A percentile compares a stretch with the other conserved stretches of the same genome.
phyloP scores from a whole-genome alignment of 1,284 basidiomycete genomes.

The Ceratobasidium sp. region DNA sequence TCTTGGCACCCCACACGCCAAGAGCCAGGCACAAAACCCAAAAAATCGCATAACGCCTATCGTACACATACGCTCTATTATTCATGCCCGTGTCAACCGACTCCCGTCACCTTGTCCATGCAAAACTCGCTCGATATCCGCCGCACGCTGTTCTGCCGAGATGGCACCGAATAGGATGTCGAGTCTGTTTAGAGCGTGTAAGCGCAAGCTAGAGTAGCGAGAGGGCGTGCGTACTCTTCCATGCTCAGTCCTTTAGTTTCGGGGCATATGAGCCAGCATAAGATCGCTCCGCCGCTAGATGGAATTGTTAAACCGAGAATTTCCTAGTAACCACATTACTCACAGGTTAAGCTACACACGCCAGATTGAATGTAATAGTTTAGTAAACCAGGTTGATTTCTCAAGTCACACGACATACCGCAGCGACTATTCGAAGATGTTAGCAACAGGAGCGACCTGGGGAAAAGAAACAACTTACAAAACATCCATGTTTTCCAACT shows the following conservation, averaged over 20 bases:
- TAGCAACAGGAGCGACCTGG: not conserved
- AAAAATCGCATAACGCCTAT: too few species aligned
- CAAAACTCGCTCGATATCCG: conserved; percentile 27
- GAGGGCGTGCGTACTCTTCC: conserved; percentile 37
- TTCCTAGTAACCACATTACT: too few species aligned
- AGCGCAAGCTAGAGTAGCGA: not conserved
- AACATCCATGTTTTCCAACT: conserved; percentile 40
- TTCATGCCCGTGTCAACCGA: too few species aligned
- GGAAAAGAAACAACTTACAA: conserved; percentile 29
- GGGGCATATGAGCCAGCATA: conserved; percentile 40
- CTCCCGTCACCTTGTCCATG: conserved; percentile 26
- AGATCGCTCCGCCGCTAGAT: conserved; percentile 31
- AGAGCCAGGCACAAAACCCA: too few species aligned
- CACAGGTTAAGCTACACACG: conserved; percentile 36
- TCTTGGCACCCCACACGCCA: too few species aligned
- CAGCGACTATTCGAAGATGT: conserved; percentile 1
- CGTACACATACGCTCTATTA: too few species aligned
- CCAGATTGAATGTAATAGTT: not conserved
- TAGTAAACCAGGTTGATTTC: not conserved
- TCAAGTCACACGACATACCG: conserved; percentile 22
- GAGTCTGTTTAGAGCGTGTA: conserved; percentile 10
- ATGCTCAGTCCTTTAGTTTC: conserved; percentile 39
- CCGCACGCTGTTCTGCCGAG: conserved; percentile 37
- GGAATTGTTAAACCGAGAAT: not conserved
- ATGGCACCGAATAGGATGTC: conserved; percentile 41